Evolutionary conservation across 192 early-diverging fungal species (phyloP), one percentile per base, ranked within the genome.

Genomic region (Umbelopsis vinacea): DNA sequence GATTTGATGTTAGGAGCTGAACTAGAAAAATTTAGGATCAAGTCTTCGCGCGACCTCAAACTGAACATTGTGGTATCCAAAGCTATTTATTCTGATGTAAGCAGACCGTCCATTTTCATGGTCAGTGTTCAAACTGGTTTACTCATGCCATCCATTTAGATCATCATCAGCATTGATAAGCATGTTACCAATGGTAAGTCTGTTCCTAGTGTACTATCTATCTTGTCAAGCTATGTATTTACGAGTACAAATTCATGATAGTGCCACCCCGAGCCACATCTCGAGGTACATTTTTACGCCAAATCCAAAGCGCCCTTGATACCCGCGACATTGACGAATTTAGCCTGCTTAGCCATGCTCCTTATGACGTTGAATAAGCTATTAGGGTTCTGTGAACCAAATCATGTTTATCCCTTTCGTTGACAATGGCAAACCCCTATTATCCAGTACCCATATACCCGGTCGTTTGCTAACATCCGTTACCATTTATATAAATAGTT

Each of bases 21-120:
- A 35, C 33, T 63, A 19, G 57, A 63, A 63, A 63, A 63, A 35
- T 63, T 63, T 63, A 29, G 57, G 17, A 63, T 63, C 26, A 63
- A 26, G 57, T 63, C 57, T 37, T 63, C 57, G 14, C 23, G 57
- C 14, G 57, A 63, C 19, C 26, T 63, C 14, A 63, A 63, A 17
- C 6, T 63, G 57, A 37, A 63, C 17, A 63, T 63, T 17, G 57
- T 35, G 33, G 33, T 63, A 19, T 63, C 57, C 0, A 63, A 9
- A 17, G 57, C 29, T 33, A 35, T 37, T 35, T 63, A 63, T 33
- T 19, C 57, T 17, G 57, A 63, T 29, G 57, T 63, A 63, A 63
- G 23, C 8, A 24, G 6, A 54, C 23, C 26, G 6, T 22, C 22
- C 29, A 29, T 29, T n/a, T n/a, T n/a, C 29, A 29, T 29, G 29